Conservation (phyloP, 768 basidiomycete species). For the Gautieria morchelliformis region DNA sequence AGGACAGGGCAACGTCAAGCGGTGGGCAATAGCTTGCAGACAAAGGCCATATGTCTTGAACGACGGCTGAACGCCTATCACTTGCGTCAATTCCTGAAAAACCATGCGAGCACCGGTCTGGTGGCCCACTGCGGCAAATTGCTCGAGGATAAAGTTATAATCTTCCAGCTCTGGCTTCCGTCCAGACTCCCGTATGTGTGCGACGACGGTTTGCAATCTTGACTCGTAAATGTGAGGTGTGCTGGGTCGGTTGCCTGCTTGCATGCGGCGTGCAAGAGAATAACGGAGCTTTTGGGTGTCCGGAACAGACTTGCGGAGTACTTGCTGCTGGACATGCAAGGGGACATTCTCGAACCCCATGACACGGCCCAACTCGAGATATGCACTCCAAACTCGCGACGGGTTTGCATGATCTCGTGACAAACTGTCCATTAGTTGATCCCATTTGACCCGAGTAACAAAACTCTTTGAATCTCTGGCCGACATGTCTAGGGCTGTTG, state of each 20-base stretch:
- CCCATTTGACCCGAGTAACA: slow-evolving; percentile 15
- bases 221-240: slow-evolving; percentile 50
- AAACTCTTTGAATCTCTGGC: not conserved
- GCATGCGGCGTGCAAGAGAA: slow-evolving; percentile 32
- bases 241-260: slow-evolving; percentile 25
- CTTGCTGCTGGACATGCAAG: slow-evolving; percentile 55
- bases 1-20: slow-evolving; percentile 50
- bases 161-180: slow-evolving; percentile 42
- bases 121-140: slow-evolving; percentile 72
- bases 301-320: slow-evolving; percentile 58
- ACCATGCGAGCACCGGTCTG: slow-evolving; percentile 48
- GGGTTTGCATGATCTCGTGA: slow-evolving; percentile 27
- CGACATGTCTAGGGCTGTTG: not conserved
- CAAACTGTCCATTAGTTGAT: slow-evolving; percentile 21
- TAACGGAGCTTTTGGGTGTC: slow-evolving; percentile 35
- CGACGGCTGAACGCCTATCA: slow-evolving; percentile 35
- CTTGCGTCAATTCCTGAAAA: slow-evolving; percentile 43
- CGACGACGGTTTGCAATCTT: slow-evolving; percentile 58
- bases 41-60: slow-evolving; percentile 51
- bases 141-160: slow-evolving; percentile 65
- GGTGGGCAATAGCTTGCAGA: slow-evolving; percentile 63
- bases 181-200: slow-evolving; percentile 54
- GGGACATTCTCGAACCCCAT: slow-evolving; percentile 44
- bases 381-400: slow-evolving; percentile 54
- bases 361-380: slow-evolving; percentile 44